These are phyloP conservation scores for Phytophthora tubulina DNA, from an alignment of 352 stramenopile genomes.

Conservation along the genomic window DNA sequence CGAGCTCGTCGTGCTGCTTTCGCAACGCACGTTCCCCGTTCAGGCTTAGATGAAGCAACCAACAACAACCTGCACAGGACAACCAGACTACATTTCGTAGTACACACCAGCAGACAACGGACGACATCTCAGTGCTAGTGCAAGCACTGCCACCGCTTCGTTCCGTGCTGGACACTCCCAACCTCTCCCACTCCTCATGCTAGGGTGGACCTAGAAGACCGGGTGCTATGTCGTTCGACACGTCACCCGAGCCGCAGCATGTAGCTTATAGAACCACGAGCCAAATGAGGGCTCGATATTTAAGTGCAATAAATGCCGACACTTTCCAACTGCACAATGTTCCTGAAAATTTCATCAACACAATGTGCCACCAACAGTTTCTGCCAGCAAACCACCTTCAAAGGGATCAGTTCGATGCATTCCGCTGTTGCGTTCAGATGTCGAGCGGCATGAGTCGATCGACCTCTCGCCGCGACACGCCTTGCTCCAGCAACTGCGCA, in stretches of 20 bases:
- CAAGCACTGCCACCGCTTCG: conserved; percentile 7
- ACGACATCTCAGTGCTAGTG: conserved; percentile 8
- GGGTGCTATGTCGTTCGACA: conserved; percentile 8
- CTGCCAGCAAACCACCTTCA: conserved; percentile 7
- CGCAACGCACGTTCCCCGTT: conserved; percentile 76
- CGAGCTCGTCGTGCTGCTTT: conserved; percentile 78
- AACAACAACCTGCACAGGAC: conserved; percentile 26
- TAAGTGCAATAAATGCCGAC: conserved; percentile 42
- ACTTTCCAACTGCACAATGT: conserved; percentile 29
- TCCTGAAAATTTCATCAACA: conserved; percentile 25
- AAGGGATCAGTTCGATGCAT: conserved; percentile 26
- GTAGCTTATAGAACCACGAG: conserved; percentile 43
- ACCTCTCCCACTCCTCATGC: conserved; percentile 21
- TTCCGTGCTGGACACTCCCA: conserved; percentile 17
- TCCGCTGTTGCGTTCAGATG: conserved; percentile 27
- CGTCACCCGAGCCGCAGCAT: conserved; percentile 17
- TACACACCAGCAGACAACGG: conserved; percentile 31
- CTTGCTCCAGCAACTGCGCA: conserved; percentile 40
- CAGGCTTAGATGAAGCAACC: conserved; percentile 39
- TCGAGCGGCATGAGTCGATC: conserved; percentile 45
- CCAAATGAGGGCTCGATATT: conserved; percentile 35
- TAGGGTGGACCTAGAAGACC: conserved; percentile 33
- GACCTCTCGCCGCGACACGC: conserved; percentile 37
- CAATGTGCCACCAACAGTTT: conserved; percentile 20
- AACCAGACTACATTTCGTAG: conserved; percentile 42